These are phyloP conservation scores for Epichloe sibirici DNA, from an alignment of 2,329 filamentous ascomycete genomes.

Conservation along the genomic window DNA sequence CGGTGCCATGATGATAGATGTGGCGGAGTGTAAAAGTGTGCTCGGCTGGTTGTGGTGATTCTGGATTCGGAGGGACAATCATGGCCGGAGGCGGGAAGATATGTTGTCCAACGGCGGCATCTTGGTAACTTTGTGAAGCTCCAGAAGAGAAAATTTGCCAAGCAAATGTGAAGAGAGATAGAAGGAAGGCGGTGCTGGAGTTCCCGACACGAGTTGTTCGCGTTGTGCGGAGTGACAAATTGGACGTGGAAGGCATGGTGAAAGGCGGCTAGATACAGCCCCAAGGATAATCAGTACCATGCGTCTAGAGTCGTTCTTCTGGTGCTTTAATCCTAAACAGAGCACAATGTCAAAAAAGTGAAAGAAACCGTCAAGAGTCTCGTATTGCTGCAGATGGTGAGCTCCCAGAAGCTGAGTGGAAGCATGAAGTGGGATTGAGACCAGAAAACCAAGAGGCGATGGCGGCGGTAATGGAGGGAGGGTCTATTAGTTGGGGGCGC, in stretches of 20 bases:
- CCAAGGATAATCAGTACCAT: conserved; percentile 1
- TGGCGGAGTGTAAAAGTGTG: conserved; percentile 65
- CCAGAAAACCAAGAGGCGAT: too few relatives aligned
- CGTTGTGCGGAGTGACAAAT: neutral
- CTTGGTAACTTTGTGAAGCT: conserved; percentile 15
- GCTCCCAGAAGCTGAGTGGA: too few relatives aligned
- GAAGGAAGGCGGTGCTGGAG: conserved; percentile 49
- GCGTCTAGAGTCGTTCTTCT: neutral
- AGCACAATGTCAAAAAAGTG: too few relatives aligned
- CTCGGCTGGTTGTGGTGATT: conserved; percentile 36
- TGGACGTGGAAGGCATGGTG: neutral
- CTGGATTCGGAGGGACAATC: conserved; percentile 27
- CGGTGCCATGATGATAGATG: conserved; percentile 83
- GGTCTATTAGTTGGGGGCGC: too few relatives aligned
- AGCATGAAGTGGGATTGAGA: too few relatives aligned
- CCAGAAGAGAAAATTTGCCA: conserved; percentile 24
- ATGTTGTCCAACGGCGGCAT: conserved; percentile 26
- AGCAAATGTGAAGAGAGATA: conserved; percentile 55
- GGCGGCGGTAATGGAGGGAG: too few relatives aligned
- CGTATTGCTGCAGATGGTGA: too few relatives aligned
- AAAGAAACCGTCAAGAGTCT: too few relatives aligned
- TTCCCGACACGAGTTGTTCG: conserved; percentile 46
- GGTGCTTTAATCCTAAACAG: neutral
- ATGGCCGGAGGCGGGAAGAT: conserved; percentile 29
- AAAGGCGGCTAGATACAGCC: conserved; percentile 3